Base-by-base conservation (phyloP, 805 yeast genomes). In the Schizosaccharomyces osmophilus region DNA sequence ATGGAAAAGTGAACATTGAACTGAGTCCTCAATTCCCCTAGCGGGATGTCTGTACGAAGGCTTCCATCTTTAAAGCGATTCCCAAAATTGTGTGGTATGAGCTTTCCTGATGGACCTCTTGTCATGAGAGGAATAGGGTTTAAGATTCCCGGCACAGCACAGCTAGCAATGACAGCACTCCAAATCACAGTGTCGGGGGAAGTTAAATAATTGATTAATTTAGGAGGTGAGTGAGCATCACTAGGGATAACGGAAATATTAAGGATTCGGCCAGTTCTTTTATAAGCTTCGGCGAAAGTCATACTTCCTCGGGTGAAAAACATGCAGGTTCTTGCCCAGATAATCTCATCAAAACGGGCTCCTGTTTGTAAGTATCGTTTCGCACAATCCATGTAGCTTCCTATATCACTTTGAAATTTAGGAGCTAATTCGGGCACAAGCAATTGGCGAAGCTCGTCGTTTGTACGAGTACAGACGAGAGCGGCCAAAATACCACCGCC, bases 401-500 rank as follows among this genome's bases (percentile, higher is more conserved):
- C 85, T 66, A 79, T 80, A 67, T 88, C 83, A 0, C 88, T 87
- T 1, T 84, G 82, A 62, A 85, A 80, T 63, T 78, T 80, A 26
- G 73, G 67, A 1, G 87, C 83, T 51, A 85, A 68, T 65, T 80
- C 75, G 0, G 90, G 89, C 0, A 73, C 78, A 13, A 85, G 68
- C 45, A 83, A 67, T 61, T 76, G 70, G 39, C 71, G 69, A 54
- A 85, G 74, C 68, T 85, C 94, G 22, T 80, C 82, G 66, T 83
- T 78, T 0, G 87, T 82, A 62, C 89, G 72, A 0, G 87, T 80
- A 61, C 87, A 78, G 0, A 84, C 79, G 48, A 85, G 69, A 0
- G 88, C 85, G 0, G 93, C 89, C 15, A 84, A 80, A 13, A 84
- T 71, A 1, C 88, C 90, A 17, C 94, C 94, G 1, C 93, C 90